Evolutionary conservation across 1,139 yeast species (phyloP).

Genomic region (Saccharomycopsis hybrid): DNA sequence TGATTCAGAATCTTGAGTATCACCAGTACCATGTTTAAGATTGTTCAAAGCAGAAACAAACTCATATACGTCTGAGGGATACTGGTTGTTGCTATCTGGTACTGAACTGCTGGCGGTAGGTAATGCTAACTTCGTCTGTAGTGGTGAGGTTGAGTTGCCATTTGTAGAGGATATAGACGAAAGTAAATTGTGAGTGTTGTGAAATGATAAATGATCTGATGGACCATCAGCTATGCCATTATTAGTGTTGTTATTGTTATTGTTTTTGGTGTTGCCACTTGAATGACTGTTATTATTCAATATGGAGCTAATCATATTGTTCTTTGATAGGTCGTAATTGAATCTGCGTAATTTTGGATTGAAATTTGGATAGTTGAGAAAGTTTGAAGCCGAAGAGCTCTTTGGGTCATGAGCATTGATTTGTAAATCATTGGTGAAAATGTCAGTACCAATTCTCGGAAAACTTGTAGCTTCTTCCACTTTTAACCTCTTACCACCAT

Average conservation of each 20-base stretch:
- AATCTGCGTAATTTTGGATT: conserved; percentile 10
- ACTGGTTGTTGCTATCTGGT: background rate
- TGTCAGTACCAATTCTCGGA: conserved; percentile 16
- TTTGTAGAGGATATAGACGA: background rate
- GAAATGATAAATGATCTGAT: background rate
- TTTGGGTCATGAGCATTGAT: background rate
- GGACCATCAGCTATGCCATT: background rate
- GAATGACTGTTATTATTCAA: background rate
- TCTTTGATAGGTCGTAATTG: conserved; percentile 6
- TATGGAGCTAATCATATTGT: background rate
- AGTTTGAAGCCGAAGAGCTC: background rate
- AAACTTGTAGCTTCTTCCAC: conserved; percentile 7
- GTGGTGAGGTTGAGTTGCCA: too few relatives aligned
- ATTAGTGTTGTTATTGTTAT: background rate
- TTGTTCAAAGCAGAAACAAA: conserved; percentile 17
- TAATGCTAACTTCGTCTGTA: too few relatives aligned
- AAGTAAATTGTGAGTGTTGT: background rate
- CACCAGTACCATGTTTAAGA: conserved; percentile 1
- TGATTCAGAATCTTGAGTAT: background rate
- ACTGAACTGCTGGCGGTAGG: background rate
- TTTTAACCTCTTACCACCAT: background rate
- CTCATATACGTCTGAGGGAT: conserved; percentile 12
- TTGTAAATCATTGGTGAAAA: conserved; percentile 12
- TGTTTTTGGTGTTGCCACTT: background rate
- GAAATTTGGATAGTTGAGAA: conserved; percentile 12